Evolutionary conservation across 495 filamentous ascomycete genomes (phyloP), one percentile per base, ranked within the genome.

Genomic region (Penicillium psychrofluorescens): DNA sequence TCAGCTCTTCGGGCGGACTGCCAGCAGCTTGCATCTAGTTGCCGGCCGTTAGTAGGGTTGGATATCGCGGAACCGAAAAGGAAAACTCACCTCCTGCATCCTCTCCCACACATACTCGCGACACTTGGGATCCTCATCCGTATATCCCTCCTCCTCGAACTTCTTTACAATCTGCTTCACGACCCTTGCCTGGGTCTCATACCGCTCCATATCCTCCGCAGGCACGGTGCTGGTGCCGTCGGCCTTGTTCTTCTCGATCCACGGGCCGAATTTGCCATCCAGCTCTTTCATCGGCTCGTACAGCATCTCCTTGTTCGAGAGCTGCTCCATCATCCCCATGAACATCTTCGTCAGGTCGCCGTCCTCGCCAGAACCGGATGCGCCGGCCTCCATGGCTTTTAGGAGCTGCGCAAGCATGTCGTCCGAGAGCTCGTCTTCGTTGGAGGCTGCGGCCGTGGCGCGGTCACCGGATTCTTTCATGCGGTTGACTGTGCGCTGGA

Each of bases 271-370:
- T 64, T 95, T 96, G 16, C 84, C 82, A 57, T 91, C 71, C 48
- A 97, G 64, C 66, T 98, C 94, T 70, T 92, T 95, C 91, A 98
- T 96, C 11, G 92, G 92, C 67, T 96, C 90, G 55, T 98, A 96
- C 35, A 98, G 68, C 45, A 98, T 95, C 56, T 98, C 92, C 71
- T 95, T 97, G 58, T 92, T 94, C 2, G 92, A 96, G 44, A 98
- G 71, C 63, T 98, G 89, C 64, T 97, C 88, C 90, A 98, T 97
- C 88, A 96, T 95, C 27, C 84, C 86, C 71, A 94, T 72, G 29
- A 97, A 75, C 81, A 97, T 85, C 64, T 92, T 90, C 22, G 84
- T 86, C 53, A 96, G 84, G 48, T 95, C 89, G 44, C 90, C 89
- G 14, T 97, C 89, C 43, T 73, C 75, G 12, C 78, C 83, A 11